Evolutionary conservation across 2,329 filamentous ascomycete species (phyloP).

Genomic region (Botrytis deweyae): DNA sequence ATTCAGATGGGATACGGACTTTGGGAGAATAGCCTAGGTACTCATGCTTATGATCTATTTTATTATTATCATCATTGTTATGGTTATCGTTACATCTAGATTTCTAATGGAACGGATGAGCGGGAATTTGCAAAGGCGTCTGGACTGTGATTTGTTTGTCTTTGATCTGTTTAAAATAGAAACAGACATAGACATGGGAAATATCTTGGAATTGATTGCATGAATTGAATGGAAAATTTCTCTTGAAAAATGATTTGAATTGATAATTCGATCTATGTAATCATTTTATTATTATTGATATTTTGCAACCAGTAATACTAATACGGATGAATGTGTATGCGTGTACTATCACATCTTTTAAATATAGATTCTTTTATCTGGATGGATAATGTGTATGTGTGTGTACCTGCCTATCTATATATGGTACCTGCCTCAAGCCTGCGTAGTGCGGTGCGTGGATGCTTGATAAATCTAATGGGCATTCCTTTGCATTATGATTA

Average conservation of each 20-base stretch:
- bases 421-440: conserved; percentile 3
- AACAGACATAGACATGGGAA: not conserved
- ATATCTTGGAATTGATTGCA: not conserved
- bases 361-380: not conserved
- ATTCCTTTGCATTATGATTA: not conserved
- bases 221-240: not conserved
- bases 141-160: not conserved
- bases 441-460: not conserved
- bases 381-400: not conserved
- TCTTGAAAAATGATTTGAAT: not conserved
- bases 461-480: not conserved
- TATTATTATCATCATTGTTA: not conserved
- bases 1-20: not conserved
- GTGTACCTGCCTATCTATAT: too few relatives aligned
- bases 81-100: not conserved
- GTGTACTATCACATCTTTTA: not conserved
- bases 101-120: not conserved
- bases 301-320: not conserved
- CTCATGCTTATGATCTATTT: not conserved
- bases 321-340: not conserved
- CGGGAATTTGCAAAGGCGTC: not conserved
- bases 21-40: not conserved
- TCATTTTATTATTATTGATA: not conserved
- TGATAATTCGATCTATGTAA: not conserved
- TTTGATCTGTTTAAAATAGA: not conserved